Conservation (phyloP, 306 rosid genomes). For the Cucumis cinereus region DNA sequence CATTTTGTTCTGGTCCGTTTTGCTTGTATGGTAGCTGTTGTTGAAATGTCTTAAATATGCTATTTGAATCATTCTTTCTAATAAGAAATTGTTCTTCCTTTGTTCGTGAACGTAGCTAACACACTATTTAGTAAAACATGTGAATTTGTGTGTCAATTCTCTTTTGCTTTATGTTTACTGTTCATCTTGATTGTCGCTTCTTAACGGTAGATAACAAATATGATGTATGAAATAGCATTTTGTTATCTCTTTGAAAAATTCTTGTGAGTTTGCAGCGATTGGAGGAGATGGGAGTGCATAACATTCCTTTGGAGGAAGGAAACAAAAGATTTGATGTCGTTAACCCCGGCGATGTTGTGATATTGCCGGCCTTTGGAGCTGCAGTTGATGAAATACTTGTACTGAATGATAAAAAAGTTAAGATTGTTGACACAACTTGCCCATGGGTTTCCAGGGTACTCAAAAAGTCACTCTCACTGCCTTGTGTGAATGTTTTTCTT, state of each 20-base stretch:
- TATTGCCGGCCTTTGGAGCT: conserved; percentile 97
- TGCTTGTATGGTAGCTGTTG: not conserved
- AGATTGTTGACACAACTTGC: conserved; percentile 91
- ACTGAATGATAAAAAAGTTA: conserved; percentile 57
- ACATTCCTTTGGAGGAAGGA: conserved; percentile 54
- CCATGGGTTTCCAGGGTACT: conserved; percentile 95
- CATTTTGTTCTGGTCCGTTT: not conserved
- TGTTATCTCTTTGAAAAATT: not conserved
- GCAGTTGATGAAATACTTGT: conserved; percentile 85
- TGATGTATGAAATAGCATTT: not conserved
- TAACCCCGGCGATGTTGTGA: conserved; percentile 66
- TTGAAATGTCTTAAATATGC: too few relatives aligned
- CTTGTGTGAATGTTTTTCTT: not conserved
- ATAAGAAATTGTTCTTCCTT: too few relatives aligned
- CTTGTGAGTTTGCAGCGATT: conserved; percentile 34
- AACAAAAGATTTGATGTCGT: conserved; percentile 61
- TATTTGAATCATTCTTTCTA: too few relatives aligned
- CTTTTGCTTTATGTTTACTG: too few relatives aligned
- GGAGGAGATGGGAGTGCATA: conserved; percentile 71
- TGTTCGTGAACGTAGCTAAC: too few relatives aligned
- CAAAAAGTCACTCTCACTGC: not conserved
- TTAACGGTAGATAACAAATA: not conserved
- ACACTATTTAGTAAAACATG: too few relatives aligned
- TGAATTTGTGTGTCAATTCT: too few relatives aligned
- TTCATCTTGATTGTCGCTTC: too few relatives aligned